These are phyloP conservation scores for Suhomyces faveliae DNA, from an alignment of 805 yeast species.

Conservation along the genomic window DNA sequence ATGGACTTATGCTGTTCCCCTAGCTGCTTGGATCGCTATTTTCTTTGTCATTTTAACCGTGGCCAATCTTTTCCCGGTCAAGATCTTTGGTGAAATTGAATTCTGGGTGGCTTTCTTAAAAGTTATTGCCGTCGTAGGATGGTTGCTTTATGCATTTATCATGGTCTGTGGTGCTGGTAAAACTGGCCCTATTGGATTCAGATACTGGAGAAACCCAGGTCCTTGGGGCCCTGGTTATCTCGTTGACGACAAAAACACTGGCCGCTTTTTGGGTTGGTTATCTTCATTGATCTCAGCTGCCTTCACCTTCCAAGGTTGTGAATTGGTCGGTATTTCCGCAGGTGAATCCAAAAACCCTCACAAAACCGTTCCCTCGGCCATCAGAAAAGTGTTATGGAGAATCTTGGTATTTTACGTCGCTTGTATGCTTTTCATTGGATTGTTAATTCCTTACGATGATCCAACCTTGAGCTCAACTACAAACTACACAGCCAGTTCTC, in stretches of 20 bases:
- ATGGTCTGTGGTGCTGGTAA: conserved; percentile 76
- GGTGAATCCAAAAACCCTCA: conserved; percentile 73
- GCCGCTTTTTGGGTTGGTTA: conserved; percentile 67
- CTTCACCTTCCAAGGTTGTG: conserved; percentile 82
- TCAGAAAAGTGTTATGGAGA: conserved; percentile 65
- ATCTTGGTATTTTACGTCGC: conserved; percentile 64
- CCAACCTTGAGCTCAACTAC: conserved; percentile 42
- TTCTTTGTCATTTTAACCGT: conserved; percentile 56
- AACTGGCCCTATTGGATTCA: conserved; percentile 71
- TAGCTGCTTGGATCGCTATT: conserved; percentile 70
- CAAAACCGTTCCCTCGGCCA: conserved; percentile 69
- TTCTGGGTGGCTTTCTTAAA: conserved; percentile 71
- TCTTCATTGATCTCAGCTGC: conserved; percentile 69
- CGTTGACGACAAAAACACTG: conserved; percentile 49
- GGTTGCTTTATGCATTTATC: conserved; percentile 60
- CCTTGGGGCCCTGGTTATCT: conserved; percentile 67
- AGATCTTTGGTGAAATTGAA: conserved; percentile 70
- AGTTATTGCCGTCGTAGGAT: conserved; percentile 69
- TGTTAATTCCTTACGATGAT: conserved; percentile 69
- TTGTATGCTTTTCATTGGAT: conserved; percentile 66
- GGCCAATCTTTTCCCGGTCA: conserved; percentile 65
- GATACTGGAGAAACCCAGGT: conserved; percentile 81
- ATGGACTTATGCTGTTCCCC: conserved; percentile 70
- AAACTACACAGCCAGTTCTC: conserved; percentile 53
- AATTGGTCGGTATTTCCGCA: conserved; percentile 70